Percentiles rank a stretch among this genome's conserved stretches.
Conservation (phyloP, 768 basidiomycete genomes). For the Kwoniella sp. region DNA sequence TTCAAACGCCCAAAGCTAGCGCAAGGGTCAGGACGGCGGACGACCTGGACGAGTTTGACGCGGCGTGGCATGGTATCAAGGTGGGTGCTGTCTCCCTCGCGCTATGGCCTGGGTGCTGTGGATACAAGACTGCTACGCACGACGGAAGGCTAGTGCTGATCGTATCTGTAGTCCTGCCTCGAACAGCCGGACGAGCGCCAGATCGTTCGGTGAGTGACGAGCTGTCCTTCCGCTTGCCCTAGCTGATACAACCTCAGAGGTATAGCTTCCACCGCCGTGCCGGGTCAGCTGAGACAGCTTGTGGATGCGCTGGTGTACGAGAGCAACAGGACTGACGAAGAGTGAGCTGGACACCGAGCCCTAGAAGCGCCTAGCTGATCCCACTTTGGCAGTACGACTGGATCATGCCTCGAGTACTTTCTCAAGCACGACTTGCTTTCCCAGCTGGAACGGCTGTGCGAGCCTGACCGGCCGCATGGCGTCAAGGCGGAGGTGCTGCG, state of each 20-base stretch:
- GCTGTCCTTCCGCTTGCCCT: neutral
- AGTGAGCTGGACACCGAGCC: constrained; percentile 55
- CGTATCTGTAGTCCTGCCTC: constrained; percentile 65
- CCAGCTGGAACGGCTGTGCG: constrained; percentile 77
- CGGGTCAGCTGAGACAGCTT: constrained; percentile 68
- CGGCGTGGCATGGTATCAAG: constrained; percentile 34
- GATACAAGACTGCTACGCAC: neutral
- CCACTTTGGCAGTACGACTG: constrained; percentile 65
- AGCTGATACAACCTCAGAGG: constrained; percentile 40
- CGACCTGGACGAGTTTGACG: constrained; percentile 36
- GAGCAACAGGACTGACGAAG: constrained; percentile 75
- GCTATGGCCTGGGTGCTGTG: too few relatives aligned
- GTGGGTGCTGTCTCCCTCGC: constrained; percentile 21
- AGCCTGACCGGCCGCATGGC: constrained; percentile 79
- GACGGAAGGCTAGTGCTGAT: too few relatives aligned
- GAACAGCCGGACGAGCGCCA: constrained; percentile 84
- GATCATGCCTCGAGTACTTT: constrained; percentile 83
- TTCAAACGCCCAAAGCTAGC: constrained; percentile 28
- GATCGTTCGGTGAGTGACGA: constrained; percentile 52
- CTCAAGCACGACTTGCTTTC: constrained; percentile 84
- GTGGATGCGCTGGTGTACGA: constrained; percentile 83
- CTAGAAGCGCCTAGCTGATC: neutral
- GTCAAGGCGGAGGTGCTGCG: constrained; percentile 80
- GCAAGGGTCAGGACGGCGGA: constrained; percentile 13
- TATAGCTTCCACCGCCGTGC: constrained; percentile 83